Percentiles rank a stretch among this genome's conserved stretches.
Evolutionary conservation across 2,329 filamentous ascomycete species (phyloP).

Genomic region (Ophiostoma quercus): DNA sequence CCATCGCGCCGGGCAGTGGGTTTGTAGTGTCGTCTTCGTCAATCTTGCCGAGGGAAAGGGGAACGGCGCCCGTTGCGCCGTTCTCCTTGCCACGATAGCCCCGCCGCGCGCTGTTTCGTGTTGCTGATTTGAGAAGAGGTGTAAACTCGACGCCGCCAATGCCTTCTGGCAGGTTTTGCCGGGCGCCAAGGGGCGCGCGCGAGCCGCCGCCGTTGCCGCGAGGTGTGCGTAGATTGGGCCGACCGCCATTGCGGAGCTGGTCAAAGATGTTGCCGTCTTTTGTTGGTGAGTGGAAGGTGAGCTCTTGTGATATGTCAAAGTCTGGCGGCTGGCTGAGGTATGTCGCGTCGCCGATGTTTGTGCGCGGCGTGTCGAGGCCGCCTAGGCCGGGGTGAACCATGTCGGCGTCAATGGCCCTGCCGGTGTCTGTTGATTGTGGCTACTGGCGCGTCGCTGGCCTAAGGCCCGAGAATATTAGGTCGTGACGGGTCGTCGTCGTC

Average conservation of each 20-base stretch:
- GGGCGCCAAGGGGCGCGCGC: slow-evolving; percentile 64
- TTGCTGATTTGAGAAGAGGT: slow-evolving; percentile 79
- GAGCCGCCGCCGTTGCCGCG: slow-evolving; percentile 57
- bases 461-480: background rate
- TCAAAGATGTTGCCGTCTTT: slow-evolving; percentile 73
- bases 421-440: background rate
- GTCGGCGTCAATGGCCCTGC: slow-evolving; percentile 33
- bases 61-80: slow-evolving; percentile 51
- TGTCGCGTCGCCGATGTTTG: slow-evolving; percentile 77
- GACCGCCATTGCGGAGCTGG: slow-evolving; percentile 62
- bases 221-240: slow-evolving; percentile 65
- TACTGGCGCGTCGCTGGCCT: background rate
- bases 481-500: background rate
- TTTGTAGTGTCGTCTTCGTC: slow-evolving; percentile 70
- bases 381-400: slow-evolving; percentile 62
- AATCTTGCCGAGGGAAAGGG: slow-evolving; percentile 63
- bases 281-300: slow-evolving; percentile 75
- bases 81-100: slow-evolving; percentile 55
- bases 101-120: slow-evolving; percentile 63
- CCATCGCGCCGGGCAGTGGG: slow-evolving; percentile 50
- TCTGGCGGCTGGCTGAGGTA: slow-evolving; percentile 65
- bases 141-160: slow-evolving; percentile 79
- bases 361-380: slow-evolving; percentile 78
- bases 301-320: slow-evolving; percentile 80
- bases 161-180: slow-evolving; percentile 63